Conservation (phyloP, 202 grass and related monocot species). For the Dendrocalamus latiflorus region DNA sequence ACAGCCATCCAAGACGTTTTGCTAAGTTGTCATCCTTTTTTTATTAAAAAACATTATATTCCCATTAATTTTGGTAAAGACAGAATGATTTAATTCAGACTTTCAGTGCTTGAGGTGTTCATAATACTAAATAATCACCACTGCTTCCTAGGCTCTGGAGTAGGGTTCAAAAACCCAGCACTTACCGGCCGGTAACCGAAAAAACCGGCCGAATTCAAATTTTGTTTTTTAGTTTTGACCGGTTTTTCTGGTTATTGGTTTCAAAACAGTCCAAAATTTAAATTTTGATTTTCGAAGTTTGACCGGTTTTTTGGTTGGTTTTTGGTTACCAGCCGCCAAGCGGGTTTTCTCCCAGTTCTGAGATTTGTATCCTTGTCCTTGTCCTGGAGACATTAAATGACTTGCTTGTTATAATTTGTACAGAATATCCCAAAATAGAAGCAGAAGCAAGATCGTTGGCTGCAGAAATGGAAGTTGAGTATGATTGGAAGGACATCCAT, state of each 20-base stretch:
- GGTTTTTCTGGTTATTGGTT: no score
- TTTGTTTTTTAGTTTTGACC: no score
- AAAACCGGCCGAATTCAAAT: no score
- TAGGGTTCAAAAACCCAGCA: no score
- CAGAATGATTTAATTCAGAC: slow-evolving; percentile 16
- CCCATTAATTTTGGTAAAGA: not conserved
- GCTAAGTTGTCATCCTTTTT: not conserved
- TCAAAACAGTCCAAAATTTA: no score
- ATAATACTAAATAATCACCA: not conserved
- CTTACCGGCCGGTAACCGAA: no score
- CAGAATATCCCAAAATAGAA: slow-evolving; percentile 96
- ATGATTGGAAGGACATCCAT: slow-evolving; percentile 70
- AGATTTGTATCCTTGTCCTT: no score
- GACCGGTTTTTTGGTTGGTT: no score
- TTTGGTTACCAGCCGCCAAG: no score
- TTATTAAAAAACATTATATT: not conserved
- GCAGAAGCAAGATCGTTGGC: slow-evolving; percentile 70
- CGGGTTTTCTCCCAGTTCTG: no score
- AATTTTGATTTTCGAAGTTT: no score
- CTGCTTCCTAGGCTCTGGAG: slow-evolving; percentile 15
- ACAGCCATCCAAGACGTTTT: not conserved
- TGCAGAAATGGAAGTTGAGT: slow-evolving; percentile 55
- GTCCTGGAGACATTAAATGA: slow-evolving; percentile 19
- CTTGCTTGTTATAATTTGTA: slow-evolving; percentile 35
- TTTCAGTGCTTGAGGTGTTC: slow-evolving; percentile 3